A percentile compares a stretch with the other conserved stretches of the same genome.
phyloP scores from a whole-genome alignment of 208 protist genomes.

The Wallacemonas collosoma region DNA sequence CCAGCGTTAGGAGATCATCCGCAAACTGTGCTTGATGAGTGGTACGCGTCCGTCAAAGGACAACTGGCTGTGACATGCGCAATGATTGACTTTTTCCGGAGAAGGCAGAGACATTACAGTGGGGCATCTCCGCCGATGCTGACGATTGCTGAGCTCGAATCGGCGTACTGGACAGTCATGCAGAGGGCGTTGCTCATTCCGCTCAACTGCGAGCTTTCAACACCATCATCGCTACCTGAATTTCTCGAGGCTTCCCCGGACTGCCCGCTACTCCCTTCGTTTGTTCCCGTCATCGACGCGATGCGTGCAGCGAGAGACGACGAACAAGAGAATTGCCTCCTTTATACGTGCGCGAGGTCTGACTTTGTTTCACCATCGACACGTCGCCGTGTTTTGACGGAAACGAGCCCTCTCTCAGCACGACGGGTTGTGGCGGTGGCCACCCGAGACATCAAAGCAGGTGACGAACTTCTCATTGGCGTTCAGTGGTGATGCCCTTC shows the following conservation, averaged over 20 bases:
- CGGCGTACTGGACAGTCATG: conserved; percentile 57
- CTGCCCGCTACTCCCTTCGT: conserved; percentile 64
- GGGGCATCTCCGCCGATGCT: conserved; percentile 16
- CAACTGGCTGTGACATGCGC: conserved; percentile 39
- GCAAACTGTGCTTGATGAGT: conserved; percentile 14
- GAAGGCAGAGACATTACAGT: conserved; percentile 25
- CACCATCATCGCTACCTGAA: conserved; percentile 66
- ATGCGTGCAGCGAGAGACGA: conserved; percentile 33
- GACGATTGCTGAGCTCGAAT: conserved; percentile 34
- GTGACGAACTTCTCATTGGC: conserved; percentile 71
- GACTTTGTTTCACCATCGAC: conserved; percentile 66
- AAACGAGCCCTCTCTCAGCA: conserved; percentile 46
- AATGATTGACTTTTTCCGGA: conserved; percentile 40
- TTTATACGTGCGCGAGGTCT: conserved; percentile 78
- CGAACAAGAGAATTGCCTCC: conserved; percentile 49
- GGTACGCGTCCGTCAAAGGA: conserved; percentile 17
- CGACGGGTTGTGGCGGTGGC: conserved; percentile 78
- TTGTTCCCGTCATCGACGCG: conserved; percentile 80
- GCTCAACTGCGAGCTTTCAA: conserved; percentile 65
- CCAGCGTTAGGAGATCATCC: conserved; percentile 22
- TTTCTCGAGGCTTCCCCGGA: conserved; percentile 50
- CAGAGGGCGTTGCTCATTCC: conserved; percentile 71
- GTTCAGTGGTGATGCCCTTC: conserved; percentile 28
- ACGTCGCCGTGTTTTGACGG: conserved; percentile 58
- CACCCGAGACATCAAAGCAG: conserved; percentile 53